Evolutionary conservation across 176 grass and related monocot genomes (phyloP).

Genomic region (Saccharum spontaneum): DNA sequence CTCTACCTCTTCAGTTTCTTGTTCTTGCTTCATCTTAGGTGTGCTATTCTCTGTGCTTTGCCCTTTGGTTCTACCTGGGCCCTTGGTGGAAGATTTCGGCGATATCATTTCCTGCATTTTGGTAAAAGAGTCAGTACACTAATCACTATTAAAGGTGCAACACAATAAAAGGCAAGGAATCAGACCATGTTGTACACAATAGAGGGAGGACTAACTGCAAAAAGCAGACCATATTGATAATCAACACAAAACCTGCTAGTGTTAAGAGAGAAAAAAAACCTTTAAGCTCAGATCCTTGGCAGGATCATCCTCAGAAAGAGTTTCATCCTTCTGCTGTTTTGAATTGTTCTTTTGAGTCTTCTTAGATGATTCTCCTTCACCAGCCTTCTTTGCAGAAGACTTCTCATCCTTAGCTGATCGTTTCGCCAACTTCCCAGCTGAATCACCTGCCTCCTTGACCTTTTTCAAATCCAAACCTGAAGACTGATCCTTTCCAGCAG

Average conservation of each 20-base stretch:
- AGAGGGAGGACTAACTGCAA: not conserved
- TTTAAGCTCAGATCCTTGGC: conserved; percentile 44
- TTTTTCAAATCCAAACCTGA: conserved; percentile 40
- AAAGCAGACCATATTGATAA: conserved; percentile 18
- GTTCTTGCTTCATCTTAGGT: conserved; percentile 62
- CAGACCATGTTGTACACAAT: not conserved
- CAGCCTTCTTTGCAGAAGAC: conserved; percentile 41
- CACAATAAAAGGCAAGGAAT: not conserved
- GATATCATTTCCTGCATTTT: conserved; percentile 65
- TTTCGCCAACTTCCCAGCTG: conserved; percentile 52
- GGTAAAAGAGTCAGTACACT: conserved; percentile 26
- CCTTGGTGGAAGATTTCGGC: conserved; percentile 45
- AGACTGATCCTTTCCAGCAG: conserved; percentile 33
- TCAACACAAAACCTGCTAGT: conserved; percentile 6
- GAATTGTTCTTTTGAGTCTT: conserved; percentile 42
- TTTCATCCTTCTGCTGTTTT: conserved; percentile 49
- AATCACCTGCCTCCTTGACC: conserved; percentile 45
- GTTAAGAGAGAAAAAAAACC: conserved; percentile 40
- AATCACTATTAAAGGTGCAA: not conserved
- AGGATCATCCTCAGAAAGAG: conserved; percentile 31
- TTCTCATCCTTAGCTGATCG: conserved; percentile 47
- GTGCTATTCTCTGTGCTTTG: conserved; percentile 42
- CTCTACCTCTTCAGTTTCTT: conserved; percentile 55
- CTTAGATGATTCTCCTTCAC: conserved; percentile 49
- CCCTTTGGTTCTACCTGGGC: conserved; percentile 48